phyloP scores from a whole-genome alignment of 2,329 filamentous ascomycete species.

The Aspergillus chevalieri region DNA sequence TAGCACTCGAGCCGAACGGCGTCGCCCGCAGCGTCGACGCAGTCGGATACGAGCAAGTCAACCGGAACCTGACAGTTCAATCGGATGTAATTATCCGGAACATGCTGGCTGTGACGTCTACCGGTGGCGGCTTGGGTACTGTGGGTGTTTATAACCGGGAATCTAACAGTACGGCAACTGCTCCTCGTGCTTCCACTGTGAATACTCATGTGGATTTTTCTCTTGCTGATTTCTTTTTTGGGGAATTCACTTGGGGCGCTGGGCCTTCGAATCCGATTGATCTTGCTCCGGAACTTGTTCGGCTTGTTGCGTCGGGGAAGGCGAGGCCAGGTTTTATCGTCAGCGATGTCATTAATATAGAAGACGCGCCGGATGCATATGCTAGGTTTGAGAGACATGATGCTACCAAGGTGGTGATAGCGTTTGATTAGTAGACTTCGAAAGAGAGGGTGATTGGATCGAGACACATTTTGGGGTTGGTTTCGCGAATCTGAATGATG shows the following conservation, averaged over 20 bases:
- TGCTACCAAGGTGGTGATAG: conserved; percentile 17
- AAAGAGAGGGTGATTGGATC: too few species aligned
- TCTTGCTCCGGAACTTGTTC: conserved; percentile 11
- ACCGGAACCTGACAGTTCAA: conserved; percentile 3
- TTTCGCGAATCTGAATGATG: too few species aligned
- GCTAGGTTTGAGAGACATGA: conserved; percentile 17
- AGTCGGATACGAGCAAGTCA: conserved; percentile 11
- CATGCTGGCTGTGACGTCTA: conserved; percentile 8
- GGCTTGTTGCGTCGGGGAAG: conserved; percentile 18
- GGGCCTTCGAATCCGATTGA: conserved; percentile 7
- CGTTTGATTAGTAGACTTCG: neutral
- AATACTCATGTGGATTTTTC: conserved; percentile 10
- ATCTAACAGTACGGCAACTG: conserved; percentile 7
- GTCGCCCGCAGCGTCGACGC: conserved; percentile 10
- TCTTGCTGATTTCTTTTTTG: conserved; percentile 12
- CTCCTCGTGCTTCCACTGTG: conserved; percentile 8
- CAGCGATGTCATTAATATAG: conserved; percentile 20
- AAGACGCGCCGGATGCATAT: conserved; percentile 23
- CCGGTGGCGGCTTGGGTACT: conserved; percentile 17
- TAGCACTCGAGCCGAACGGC: conserved; percentile 19
- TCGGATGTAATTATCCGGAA: conserved; percentile 5
- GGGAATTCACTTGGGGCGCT: conserved; percentile 8
- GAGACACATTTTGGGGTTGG: too few species aligned
- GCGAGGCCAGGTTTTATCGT: conserved; percentile 25
- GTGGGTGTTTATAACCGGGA: conserved; percentile 14